Percentiles rank a stretch among this genome's conserved stretches.
phyloP scores from a whole-genome alignment of 805 yeast species.

The Starmerella vaccinii region DNA sequence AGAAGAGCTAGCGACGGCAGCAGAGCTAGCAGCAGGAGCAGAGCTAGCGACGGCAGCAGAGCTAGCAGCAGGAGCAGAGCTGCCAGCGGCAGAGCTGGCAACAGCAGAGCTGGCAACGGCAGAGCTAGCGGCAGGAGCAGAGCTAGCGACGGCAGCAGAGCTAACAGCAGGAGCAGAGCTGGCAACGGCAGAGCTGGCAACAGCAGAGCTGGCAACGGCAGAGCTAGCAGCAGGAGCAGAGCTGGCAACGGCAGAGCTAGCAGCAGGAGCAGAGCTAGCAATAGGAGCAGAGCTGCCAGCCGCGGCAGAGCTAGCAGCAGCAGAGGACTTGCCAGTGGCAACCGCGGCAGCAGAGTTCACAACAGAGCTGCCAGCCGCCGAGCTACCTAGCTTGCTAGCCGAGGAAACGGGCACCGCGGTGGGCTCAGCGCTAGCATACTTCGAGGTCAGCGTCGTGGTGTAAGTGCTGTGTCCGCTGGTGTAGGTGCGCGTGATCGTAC shows the following conservation, averaged over 20 bases:
- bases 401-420: not conserved
- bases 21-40: too few relatives aligned
- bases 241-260: not conserved
- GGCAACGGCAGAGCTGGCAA: not conserved
- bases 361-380: not conserved
- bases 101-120: too few relatives aligned
- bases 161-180: not conserved
- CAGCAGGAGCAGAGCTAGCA: slow-evolving; percentile 1
- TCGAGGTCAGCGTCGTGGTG: slow-evolving; percentile 9
- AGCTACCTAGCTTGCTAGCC: not conserved
- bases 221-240: slow-evolving; percentile 3
- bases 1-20: too few relatives aligned
- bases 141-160: not conserved
- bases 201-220: not conserved
- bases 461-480: slow-evolving; percentile 6
- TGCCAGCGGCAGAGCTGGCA: too few relatives aligned
- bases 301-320: slow-evolving; percentile 1
- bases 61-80: too few relatives aligned
- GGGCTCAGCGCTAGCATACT: slow-evolving; percentile 4
- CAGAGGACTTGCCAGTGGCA: not conserved
- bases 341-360: not conserved
- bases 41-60: too few relatives aligned
- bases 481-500: slow-evolving; percentile 15
- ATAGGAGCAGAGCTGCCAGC: slow-evolving; percentile 4
- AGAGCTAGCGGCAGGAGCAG: slow-evolving; percentile 1